A percentile compares a stretch with the other conserved stretches of the same genome.
Evolutionary conservation across 805 yeast species (phyloP).

Genomic region (Scheffersomyces amazonensis): DNA sequence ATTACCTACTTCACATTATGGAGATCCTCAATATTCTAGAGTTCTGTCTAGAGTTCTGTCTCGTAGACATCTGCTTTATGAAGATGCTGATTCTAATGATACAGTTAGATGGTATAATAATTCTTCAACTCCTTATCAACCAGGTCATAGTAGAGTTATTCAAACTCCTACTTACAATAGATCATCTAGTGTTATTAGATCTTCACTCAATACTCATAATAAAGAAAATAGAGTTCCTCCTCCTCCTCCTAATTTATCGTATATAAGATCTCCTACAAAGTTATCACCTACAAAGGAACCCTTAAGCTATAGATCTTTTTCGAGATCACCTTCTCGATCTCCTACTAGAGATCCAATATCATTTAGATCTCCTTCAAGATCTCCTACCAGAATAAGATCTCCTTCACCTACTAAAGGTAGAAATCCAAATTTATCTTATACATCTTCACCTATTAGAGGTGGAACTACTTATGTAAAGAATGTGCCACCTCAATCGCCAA

Average conservation of each 20-base stretch:
- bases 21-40: constrained; percentile 1
- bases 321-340: background rate
- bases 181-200: constrained; percentile 11
- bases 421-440: background rate
- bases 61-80: constrained; percentile 1
- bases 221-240: background rate
- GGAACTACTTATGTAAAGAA: too few species aligned
- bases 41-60: background rate
- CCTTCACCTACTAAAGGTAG: background rate
- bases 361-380: constrained; percentile 4
- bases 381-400: background rate
- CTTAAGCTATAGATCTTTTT: background rate
- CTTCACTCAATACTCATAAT: constrained; percentile 1
- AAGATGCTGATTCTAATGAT: constrained; percentile 6
- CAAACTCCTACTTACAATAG: constrained; percentile 2
- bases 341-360: background rate
- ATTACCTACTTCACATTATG: background rate
- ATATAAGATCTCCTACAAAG: background rate
- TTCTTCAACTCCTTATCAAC: constrained; percentile 11
- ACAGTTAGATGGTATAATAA: constrained; percentile 3
- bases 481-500: background rate
- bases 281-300: background rate
- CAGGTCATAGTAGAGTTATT: background rate
- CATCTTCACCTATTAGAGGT: background rate
- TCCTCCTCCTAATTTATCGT: background rate